A percentile compares a stretch with the other conserved stretches of the same genome.
Conservation (phyloP, 805 yeast species). For the Metschnikowia lochheadii region DNA sequence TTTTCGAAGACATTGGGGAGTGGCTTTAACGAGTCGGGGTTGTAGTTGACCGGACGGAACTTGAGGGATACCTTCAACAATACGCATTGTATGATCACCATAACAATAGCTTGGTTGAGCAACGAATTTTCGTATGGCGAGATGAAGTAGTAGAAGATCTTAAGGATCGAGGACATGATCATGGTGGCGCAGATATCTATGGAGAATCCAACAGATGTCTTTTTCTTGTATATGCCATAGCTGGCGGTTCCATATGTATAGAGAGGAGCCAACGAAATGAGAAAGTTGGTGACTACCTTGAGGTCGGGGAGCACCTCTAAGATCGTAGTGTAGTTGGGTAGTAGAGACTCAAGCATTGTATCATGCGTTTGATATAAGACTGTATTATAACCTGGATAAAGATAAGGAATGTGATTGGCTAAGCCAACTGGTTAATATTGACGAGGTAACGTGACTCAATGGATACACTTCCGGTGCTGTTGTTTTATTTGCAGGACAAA, state of each 20-base stretch:
- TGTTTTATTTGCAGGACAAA: not conserved
- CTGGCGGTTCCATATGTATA: conserved; percentile 86
- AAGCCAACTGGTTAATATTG: too few species aligned
- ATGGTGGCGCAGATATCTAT: conserved; percentile 92
- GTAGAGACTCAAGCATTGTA: conserved; percentile 14
- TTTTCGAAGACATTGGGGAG: conserved; percentile 29
- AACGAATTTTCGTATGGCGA: conserved; percentile 79
- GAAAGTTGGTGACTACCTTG: conserved; percentile 55
- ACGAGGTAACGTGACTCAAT: too few species aligned
- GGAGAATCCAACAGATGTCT: conserved; percentile 76
- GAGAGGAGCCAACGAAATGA: conserved; percentile 78
- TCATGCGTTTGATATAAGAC: too few species aligned
- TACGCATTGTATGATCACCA: conserved; percentile 74
- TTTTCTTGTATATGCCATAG: conserved; percentile 55
- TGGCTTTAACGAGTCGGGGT: conserved; percentile 30
- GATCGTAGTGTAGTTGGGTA: conserved; percentile 20
- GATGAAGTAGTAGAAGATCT: conserved; percentile 73
- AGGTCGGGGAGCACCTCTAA: conserved; percentile 30
- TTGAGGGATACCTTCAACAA: conserved; percentile 59
- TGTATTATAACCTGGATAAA: too few species aligned
- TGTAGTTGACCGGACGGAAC: conserved; percentile 43
- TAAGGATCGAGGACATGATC: conserved; percentile 69
- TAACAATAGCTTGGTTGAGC: conserved; percentile 74
- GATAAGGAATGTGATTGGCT: too few species aligned
- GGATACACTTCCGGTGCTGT: too few species aligned